A percentile compares a stretch with the other conserved stretches of the same genome.
Evolutionary conservation across 1,284 basidiomycete species (phyloP).

Genomic region (Austroboletus rostrupii): DNA sequence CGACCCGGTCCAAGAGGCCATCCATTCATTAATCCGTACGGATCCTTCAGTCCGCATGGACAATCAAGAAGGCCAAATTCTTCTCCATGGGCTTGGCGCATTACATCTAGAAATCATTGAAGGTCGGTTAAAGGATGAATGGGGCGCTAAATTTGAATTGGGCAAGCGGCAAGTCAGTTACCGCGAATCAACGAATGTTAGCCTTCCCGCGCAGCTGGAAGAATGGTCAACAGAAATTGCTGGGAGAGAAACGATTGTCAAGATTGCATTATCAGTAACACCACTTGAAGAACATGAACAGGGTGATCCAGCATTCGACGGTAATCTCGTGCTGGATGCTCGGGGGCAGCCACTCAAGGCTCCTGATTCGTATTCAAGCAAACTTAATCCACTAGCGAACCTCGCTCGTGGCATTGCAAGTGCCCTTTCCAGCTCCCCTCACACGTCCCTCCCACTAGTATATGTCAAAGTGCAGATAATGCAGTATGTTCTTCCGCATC

Average conservation of each 20-base stretch:
- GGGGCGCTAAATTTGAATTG: slow-evolving; percentile 74
- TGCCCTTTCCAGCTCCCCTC: slow-evolving; percentile 69
- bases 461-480: slow-evolving; percentile 55
- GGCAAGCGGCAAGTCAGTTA: slow-evolving; percentile 78
- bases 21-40: slow-evolving; percentile 74
- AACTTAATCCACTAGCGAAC: slow-evolving; percentile 42
- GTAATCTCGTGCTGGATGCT: slow-evolving; percentile 61
- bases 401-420: slow-evolving; percentile 66
- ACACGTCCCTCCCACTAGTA: slow-evolving; percentile 67
- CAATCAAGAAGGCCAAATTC: slow-evolving; percentile 74
- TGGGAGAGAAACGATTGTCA: slow-evolving; percentile 47
- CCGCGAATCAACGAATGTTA: slow-evolving; percentile 62
- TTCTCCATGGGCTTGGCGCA: slow-evolving; percentile 81
- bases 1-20: slow-evolving; percentile 70
- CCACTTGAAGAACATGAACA: slow-evolving; percentile 50
- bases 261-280: slow-evolving; percentile 50
- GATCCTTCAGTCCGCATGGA: slow-evolving; percentile 83
- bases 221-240: slow-evolving; percentile 60
- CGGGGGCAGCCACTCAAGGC: slow-evolving; percentile 49
- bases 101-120: slow-evolving; percentile 87
- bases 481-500: slow-evolving; percentile 39
- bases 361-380: slow-evolving; percentile 46
- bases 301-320: slow-evolving; percentile 69
- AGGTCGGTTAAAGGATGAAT: slow-evolving; percentile 75
- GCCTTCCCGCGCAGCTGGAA: slow-evolving; percentile 29